phyloP scores from a whole-genome alignment of 140 eudicot genomes.

The Erigeron philadelphicus region DNA sequence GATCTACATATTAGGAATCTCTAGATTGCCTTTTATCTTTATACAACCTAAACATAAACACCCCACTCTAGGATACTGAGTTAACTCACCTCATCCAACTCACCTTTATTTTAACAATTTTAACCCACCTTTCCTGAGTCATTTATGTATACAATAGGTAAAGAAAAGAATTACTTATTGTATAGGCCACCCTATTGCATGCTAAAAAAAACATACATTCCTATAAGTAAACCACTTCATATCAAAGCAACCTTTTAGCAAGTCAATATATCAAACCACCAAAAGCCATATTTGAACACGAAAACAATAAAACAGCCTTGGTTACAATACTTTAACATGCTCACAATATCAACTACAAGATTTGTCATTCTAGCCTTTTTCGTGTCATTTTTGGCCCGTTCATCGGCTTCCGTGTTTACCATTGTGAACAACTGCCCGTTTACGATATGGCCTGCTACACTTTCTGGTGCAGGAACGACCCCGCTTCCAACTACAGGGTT shows the following conservation, averaged over 20 bases:
- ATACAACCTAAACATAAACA: constrained; percentile 12
- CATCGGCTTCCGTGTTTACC: constrained; percentile 52
- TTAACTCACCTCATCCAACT: constrained; percentile 26
- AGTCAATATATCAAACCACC: background rate
- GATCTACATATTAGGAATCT: constrained; percentile 25
- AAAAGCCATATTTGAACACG: constrained; percentile 3
- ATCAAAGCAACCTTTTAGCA: constrained; percentile 33
- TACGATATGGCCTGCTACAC: constrained; percentile 93
- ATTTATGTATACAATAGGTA: constrained; percentile 20
- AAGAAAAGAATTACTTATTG: constrained; percentile 75
- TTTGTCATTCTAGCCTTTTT: constrained; percentile 8
- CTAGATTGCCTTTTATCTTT: constrained; percentile 35
- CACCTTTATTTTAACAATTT: constrained; percentile 23
- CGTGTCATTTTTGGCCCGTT: constrained; percentile 6
- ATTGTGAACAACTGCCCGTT: constrained; percentile 67
- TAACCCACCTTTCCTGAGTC: constrained; percentile 6
- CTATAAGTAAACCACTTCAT: background rate
- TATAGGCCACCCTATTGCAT: constrained; percentile 31
- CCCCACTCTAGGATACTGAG: constrained; percentile 30
- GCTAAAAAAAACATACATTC: too few relatives aligned
- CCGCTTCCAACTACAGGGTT: constrained; percentile 70
- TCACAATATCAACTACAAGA: constrained; percentile 17
- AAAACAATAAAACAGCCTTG: background rate
- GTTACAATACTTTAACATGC: constrained; percentile 26
- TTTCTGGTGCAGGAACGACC: constrained; percentile 78